Evolutionary conservation across 192 early-diverging fungal genomes (phyloP).

Genomic region (Lobosporangium transversale): DNA sequence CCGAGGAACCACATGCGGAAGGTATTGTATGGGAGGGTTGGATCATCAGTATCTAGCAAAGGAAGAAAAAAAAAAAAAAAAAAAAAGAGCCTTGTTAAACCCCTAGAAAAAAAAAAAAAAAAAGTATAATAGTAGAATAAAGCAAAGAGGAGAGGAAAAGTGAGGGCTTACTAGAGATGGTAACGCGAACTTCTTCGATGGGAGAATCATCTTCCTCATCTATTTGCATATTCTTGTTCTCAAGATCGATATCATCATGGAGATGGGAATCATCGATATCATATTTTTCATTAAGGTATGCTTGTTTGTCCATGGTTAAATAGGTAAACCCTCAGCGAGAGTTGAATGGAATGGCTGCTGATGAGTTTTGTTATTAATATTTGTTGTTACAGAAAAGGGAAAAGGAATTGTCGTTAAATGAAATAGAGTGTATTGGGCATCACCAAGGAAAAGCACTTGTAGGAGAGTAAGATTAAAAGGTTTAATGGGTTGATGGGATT

Average conservation of each 20-base stretch:
- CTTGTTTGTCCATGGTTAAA: neutral
- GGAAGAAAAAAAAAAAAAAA: neutral
- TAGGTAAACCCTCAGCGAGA: neutral
- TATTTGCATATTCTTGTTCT: neutral
- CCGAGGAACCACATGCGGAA: neutral
- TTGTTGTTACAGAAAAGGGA: too few species aligned
- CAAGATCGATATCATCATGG: neutral
- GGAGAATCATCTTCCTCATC: conserved; percentile 50
- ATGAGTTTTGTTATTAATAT: neutral
- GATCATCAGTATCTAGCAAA: neutral
- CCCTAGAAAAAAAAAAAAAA: neutral
- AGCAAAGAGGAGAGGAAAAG: neutral
- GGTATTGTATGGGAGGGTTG: neutral
- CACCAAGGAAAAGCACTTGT: neutral
- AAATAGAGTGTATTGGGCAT: neutral
- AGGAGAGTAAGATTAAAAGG: neutral
- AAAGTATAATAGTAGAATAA: neutral
- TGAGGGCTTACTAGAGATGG: conserved; percentile 39
- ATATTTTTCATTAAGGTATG: neutral
- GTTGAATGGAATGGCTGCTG: neutral
- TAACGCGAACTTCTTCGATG: conserved; percentile 53
- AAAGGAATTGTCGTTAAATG: too few species aligned
- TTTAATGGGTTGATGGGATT: too few species aligned
- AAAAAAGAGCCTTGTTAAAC: too few species aligned
- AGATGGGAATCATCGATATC: neutral